phyloP scores from a whole-genome alignment of 2,329 filamentous ascomycete species.

The Tolypocladium endophyticum region DNA sequence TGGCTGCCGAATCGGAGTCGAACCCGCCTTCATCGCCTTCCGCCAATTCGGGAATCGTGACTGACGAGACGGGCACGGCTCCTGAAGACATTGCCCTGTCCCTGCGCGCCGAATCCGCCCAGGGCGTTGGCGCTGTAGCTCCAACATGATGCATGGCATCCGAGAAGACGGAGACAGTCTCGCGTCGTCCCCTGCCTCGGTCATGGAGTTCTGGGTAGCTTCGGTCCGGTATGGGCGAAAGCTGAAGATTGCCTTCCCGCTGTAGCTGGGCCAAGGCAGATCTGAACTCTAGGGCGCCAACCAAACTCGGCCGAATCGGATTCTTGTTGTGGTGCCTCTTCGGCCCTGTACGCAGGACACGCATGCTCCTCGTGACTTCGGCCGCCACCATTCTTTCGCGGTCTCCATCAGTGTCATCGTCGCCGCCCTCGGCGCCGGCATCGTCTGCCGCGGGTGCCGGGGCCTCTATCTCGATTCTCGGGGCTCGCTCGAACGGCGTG shows the following conservation, averaged over 20 bases:
- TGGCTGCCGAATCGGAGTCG: not conserved
- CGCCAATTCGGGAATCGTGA: constrained; percentile 8
- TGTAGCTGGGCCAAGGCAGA: constrained; percentile 82
- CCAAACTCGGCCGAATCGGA: constrained; percentile 82
- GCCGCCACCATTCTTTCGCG: constrained; percentile 60
- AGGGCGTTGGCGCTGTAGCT: constrained; percentile 1
- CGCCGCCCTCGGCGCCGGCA: constrained; percentile 25
- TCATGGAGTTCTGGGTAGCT: constrained; percentile 33
- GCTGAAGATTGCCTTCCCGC: constrained; percentile 65
- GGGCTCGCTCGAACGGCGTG: constrained; percentile 31
- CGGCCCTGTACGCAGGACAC: constrained; percentile 58
- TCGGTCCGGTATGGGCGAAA: constrained; percentile 57
- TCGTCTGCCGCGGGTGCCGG: constrained; percentile 17
- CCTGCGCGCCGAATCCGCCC: constrained; percentile 6
- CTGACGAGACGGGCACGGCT: constrained; percentile 16
- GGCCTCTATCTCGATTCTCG: constrained; percentile 36
- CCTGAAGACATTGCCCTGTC: constrained; percentile 37
- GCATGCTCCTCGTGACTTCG: constrained; percentile 89
- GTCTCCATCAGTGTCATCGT: constrained; percentile 39
- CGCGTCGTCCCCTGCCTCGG: constrained; percentile 12
- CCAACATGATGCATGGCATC: constrained; percentile 7
- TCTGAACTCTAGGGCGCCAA: constrained; percentile 88
- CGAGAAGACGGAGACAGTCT: constrained; percentile 15
- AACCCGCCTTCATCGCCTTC: not conserved
- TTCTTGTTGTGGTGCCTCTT: constrained; percentile 57